Conservation (phyloP, 2,329 filamentous ascomycete species). For the Dothidotthia symphoricarpi region DNA sequence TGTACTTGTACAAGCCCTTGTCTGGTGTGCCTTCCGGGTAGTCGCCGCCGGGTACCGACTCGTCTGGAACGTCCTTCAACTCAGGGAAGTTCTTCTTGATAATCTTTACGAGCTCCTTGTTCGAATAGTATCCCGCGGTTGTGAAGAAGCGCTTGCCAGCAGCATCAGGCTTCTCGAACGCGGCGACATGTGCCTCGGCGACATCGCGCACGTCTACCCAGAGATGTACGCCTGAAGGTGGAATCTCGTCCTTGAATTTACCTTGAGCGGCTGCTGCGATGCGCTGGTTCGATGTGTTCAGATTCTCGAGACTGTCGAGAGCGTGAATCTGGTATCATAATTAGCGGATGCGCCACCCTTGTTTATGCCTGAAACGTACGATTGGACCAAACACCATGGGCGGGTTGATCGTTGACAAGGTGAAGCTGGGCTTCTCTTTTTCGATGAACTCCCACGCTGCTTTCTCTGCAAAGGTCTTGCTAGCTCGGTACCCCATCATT, state of each 20-base stretch:
- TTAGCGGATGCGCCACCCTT: constrained; percentile 7
- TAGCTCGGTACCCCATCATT: constrained; percentile 50
- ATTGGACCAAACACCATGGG: constrained; percentile 53
- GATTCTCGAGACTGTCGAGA: constrained; percentile 59
- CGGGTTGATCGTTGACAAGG: constrained; percentile 51
- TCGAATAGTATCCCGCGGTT: constrained; percentile 57
- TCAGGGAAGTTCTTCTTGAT: constrained; percentile 58
- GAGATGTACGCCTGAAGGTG: constrained; percentile 55
- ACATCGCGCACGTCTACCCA: constrained; percentile 56
- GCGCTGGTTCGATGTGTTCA: constrained; percentile 73
- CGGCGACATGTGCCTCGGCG: constrained; percentile 62
- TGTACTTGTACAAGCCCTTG: constrained; percentile 45
- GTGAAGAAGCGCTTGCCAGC: constrained; percentile 66
- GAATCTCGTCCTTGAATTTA: constrained; percentile 57
- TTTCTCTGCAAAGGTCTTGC: constrained; percentile 62
- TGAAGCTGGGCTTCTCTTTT: constrained; percentile 53
- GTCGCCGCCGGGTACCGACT: constrained; percentile 44
- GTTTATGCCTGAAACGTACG: constrained; percentile 26
- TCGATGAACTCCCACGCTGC: constrained; percentile 55
- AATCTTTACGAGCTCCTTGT: constrained; percentile 58
- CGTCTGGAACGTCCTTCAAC: constrained; percentile 51
- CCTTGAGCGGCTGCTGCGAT: constrained; percentile 64
- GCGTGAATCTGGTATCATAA: constrained; percentile 47
- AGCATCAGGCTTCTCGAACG: constrained; percentile 55
- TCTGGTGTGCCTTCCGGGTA: constrained; percentile 49